Conservation (phyloP, 2,329 filamentous ascomycete genomes). For the Blumeria hordei region DNA sequence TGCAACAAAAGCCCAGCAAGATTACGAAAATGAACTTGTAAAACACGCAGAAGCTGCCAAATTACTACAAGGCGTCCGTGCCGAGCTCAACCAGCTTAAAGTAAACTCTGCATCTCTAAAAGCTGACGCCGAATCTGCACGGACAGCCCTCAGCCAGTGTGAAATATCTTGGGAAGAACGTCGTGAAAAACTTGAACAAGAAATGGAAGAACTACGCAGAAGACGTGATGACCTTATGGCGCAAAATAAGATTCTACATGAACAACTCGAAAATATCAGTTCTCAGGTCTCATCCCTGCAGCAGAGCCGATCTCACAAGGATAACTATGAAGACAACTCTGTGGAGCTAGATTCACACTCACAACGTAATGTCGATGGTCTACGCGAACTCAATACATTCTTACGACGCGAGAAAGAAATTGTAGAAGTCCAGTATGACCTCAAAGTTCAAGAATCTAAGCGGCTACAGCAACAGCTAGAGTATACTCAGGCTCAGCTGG, state of each 20-base stretch:
- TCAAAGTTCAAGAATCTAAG: constrained; percentile 71
- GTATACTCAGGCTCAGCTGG: constrained; percentile 66
- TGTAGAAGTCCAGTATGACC: constrained; percentile 81
- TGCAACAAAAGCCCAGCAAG: constrained; percentile 74
- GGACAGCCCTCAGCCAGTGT: constrained; percentile 51
- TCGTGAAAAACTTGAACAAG: constrained; percentile 56
- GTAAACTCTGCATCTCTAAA: constrained; percentile 50
- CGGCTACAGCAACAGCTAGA: constrained; percentile 76
- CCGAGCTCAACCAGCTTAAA: constrained; percentile 62
- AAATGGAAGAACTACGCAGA: constrained; percentile 54
- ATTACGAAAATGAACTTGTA: constrained; percentile 82
- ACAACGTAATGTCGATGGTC: constrained; percentile 41
- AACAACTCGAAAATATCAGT: constrained; percentile 66
- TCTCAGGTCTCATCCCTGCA: constrained; percentile 60
- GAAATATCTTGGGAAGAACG: constrained; percentile 76
- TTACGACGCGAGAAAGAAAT: constrained; percentile 93
- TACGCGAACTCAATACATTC: constrained; percentile 79
- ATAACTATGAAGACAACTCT: constrained; percentile 26
- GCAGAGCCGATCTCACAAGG: constrained; percentile 37
- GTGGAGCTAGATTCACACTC: constrained; percentile 19
- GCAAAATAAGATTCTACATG: constrained; percentile 76
- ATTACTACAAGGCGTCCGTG: constrained; percentile 51
- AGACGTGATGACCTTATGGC: constrained; percentile 64
- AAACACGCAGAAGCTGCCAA: constrained; percentile 94
- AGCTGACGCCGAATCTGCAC: constrained; percentile 68